Evolutionary conservation across 768 basidiomycete species (phyloP).

Genomic region (Lentinus brumalis): DNA sequence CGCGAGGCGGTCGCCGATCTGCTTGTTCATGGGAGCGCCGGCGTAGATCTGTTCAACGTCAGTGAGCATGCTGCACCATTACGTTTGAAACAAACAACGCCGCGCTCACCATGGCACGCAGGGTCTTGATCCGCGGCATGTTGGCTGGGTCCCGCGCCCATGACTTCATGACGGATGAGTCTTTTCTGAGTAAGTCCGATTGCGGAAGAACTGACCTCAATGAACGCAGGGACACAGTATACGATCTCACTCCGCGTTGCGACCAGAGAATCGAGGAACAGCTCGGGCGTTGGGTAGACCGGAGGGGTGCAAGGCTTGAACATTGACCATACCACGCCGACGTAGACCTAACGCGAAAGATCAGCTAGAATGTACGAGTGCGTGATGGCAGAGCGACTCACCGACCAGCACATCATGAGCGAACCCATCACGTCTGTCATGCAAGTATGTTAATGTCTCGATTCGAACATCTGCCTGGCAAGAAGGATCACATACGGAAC

Average conservation of each 20-base stretch:
- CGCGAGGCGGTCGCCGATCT: conserved; percentile 16
- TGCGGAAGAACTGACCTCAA: conserved; percentile 10
- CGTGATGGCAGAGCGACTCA: not conserved
- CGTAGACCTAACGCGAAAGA: not conserved
- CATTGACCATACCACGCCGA: conserved; percentile 22
- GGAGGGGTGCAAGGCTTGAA: conserved; percentile 30
- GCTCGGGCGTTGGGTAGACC: conserved; percentile 23
- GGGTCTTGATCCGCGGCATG: conserved; percentile 17
- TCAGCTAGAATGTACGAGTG: not conserved
- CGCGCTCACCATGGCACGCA: conserved; percentile 14
- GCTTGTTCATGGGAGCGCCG: conserved; percentile 21
- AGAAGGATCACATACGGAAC: conserved; percentile 26
- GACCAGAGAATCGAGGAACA: conserved; percentile 9
- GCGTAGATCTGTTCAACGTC: conserved; percentile 3
- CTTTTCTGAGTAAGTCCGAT: not conserved
- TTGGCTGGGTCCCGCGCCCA: conserved; percentile 22
- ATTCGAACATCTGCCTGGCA: not conserved
- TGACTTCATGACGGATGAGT: conserved; percentile 1
- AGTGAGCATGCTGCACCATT: not conserved
- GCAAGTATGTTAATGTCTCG: not conserved
- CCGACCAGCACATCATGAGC: not conserved
- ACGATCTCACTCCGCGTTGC: conserved; percentile 15
- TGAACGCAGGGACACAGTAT: conserved; percentile 21
- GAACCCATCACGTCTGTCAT: not conserved
- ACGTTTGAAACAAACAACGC: too few relatives aligned